phyloP scores from a whole-genome alignment of 1,139 yeast genomes.

The Kodamaea arcana region DNA sequence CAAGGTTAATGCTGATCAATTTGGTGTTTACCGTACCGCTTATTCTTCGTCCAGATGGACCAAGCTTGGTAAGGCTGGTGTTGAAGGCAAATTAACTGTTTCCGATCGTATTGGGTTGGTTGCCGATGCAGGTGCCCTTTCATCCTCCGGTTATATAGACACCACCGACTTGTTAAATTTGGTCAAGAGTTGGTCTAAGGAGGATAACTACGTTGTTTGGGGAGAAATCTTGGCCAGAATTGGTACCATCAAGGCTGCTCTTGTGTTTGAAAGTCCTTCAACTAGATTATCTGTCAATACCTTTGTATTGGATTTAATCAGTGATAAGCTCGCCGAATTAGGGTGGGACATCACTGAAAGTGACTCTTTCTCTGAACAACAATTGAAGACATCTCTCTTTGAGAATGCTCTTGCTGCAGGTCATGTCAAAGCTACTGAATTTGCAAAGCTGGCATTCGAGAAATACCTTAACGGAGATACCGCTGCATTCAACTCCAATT shows the following conservation, averaged over 20 bases:
- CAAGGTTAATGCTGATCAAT: slow-evolving; percentile 78
- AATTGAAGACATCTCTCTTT: slow-evolving; percentile 71
- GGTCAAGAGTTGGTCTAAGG: slow-evolving; percentile 64
- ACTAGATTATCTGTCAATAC: slow-evolving; percentile 53
- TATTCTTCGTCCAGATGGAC: slow-evolving; percentile 73
- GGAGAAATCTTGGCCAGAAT: slow-evolving; percentile 58
- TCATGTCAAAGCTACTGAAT: slow-evolving; percentile 51
- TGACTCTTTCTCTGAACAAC: slow-evolving; percentile 70
- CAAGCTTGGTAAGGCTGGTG: slow-evolving; percentile 69
- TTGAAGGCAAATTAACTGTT: slow-evolving; percentile 60
- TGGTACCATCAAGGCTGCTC: slow-evolving; percentile 57
- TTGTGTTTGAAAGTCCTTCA: slow-evolving; percentile 63
- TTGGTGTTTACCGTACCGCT: slow-evolving; percentile 79
- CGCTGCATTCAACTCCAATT: slow-evolving; percentile 71
- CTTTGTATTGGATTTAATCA: slow-evolving; percentile 58
- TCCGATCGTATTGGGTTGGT: slow-evolving; percentile 86
- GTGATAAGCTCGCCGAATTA: slow-evolving; percentile 50
- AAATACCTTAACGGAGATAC: slow-evolving; percentile 59
- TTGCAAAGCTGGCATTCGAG: slow-evolving; percentile 54
- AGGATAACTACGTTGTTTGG: slow-evolving; percentile 76
- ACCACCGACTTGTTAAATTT: slow-evolving; percentile 63
- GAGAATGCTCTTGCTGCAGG: slow-evolving; percentile 62
- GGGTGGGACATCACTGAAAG: slow-evolving; percentile 66
- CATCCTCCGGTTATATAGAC: slow-evolving; percentile 68
- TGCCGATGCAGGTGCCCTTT: slow-evolving; percentile 74